Evolutionary conservation across 176 grass and related monocot genomes (phyloP).

Genomic region (Saccharum spontaneum): DNA sequence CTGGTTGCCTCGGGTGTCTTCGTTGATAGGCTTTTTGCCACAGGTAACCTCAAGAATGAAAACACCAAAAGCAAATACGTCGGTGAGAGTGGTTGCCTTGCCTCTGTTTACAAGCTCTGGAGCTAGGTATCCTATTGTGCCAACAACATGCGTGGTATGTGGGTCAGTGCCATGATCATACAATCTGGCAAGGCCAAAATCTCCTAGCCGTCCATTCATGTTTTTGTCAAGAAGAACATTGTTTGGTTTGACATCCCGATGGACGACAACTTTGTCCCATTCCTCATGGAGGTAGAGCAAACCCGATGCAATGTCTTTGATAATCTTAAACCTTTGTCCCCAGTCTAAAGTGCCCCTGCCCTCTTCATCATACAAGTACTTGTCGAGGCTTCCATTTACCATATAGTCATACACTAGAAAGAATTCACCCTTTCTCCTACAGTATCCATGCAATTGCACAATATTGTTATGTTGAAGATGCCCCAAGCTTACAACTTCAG

Average conservation of each 20-base stretch:
- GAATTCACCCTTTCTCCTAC: conserved; percentile 21
- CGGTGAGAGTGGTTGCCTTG: background rate
- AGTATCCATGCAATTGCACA: conserved; percentile 30
- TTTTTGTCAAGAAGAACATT: background rate
- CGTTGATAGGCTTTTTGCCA: background rate
- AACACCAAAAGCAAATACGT: conserved; percentile 1
- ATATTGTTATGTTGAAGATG: conserved; percentile 22
- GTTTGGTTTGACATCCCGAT: conserved; percentile 11
- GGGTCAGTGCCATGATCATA: conserved; percentile 23
- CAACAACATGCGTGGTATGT: conserved; percentile 9
- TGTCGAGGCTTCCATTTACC: conserved; percentile 35
- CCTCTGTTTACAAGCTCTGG: background rate
- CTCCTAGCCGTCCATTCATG: conserved; percentile 3
- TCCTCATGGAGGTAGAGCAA: conserved; percentile 32
- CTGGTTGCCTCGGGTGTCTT: background rate
- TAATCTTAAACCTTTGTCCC: conserved; percentile 12
- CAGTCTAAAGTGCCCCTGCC: background rate
- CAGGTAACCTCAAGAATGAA: conserved; percentile 9
- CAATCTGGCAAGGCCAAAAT: background rate
- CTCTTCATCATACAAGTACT: background rate
- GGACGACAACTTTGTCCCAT: conserved; percentile 11
- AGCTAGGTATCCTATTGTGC: conserved; percentile 15
- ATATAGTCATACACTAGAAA: conserved; percentile 38
- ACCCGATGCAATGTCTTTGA: conserved; percentile 1
- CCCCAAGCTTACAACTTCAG: conserved; percentile 18